phyloP scores from a whole-genome alignment of 352 stramenopile species.

The Achlya hypogyna region DNA sequence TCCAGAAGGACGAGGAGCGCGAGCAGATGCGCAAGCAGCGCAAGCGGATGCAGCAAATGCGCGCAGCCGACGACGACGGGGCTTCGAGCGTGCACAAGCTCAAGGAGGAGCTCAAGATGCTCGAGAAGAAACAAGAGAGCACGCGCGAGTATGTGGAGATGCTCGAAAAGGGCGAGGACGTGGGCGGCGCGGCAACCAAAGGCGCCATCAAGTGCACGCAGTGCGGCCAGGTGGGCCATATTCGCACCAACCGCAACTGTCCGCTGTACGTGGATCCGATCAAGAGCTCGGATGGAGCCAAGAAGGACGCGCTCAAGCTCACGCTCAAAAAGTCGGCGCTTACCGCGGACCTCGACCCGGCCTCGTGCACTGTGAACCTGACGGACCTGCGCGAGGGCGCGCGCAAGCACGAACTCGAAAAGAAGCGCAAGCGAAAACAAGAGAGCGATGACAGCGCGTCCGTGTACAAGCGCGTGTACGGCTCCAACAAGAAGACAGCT shows the following conservation, averaged over 20 bases:
- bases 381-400: constrained; percentile 62
- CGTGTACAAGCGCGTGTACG: constrained; percentile 75
- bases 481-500: constrained; percentile 65
- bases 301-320: constrained; percentile 41
- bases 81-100: constrained; percentile 68
- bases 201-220: constrained; percentile 70
- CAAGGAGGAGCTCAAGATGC: constrained; percentile 77
- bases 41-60: constrained; percentile 41
- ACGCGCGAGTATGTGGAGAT: constrained; percentile 80
- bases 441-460: constrained; percentile 66
- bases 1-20: constrained; percentile 57
- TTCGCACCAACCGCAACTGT: constrained; percentile 77
- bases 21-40: constrained; percentile 60
- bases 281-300: constrained; percentile 9
- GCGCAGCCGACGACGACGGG: constrained; percentile 39
- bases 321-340: constrained; percentile 42
- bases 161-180: constrained; percentile 60
- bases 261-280: constrained; percentile 56
- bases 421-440: constrained; percentile 70
- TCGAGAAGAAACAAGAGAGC: constrained; percentile 69
- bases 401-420: constrained; percentile 62
- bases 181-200: constrained; percentile 31
- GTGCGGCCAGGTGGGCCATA: constrained; percentile 68
- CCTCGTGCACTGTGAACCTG: constrained; percentile 72
- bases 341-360: constrained; percentile 17